Percentiles rank a stretch among this genome's conserved stretches.
phyloP scores from a whole-genome alignment of 1,139 yeast species.

The Debaryomyces nepalensis region DNA sequence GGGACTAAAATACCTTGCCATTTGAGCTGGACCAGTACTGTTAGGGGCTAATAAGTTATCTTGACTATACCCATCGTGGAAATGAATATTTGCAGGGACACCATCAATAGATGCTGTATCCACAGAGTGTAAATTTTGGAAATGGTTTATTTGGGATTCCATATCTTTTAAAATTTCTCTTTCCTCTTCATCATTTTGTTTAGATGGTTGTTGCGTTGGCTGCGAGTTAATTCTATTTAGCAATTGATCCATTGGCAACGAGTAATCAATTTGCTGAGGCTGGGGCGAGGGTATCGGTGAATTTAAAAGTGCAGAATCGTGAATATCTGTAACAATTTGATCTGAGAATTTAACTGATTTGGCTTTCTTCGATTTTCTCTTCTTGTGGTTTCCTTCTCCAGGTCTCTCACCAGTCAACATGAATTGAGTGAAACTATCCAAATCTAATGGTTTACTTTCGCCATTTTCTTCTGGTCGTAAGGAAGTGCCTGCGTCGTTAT shows the following conservation, averaged over 20 bases:
- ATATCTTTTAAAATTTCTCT: conserved; percentile 66
- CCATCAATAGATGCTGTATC: conserved; percentile 69
- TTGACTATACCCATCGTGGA: conserved; percentile 20
- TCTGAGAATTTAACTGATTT: conserved; percentile 77
- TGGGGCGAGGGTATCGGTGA: conserved; percentile 31
- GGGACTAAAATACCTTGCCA: conserved; percentile 34
- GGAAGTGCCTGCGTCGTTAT: conserved; percentile 26
- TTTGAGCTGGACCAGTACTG: conserved; percentile 58
- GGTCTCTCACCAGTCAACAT: conserved; percentile 75
- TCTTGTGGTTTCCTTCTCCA: conserved; percentile 38
- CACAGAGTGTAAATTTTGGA: conserved; percentile 62
- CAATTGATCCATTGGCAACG: conserved; percentile 77
- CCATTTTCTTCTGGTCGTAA: background rate
- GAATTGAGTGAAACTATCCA: conserved; percentile 76
- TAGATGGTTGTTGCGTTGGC: conserved; percentile 28
- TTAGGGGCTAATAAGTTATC: conserved; percentile 48
- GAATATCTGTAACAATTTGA: conserved; percentile 54
- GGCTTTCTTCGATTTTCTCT: conserved; percentile 40
- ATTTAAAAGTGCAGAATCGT: conserved; percentile 30
- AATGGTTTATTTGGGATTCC: conserved; percentile 69
- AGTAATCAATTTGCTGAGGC: conserved; percentile 50
- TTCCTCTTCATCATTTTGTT: conserved; percentile 54
- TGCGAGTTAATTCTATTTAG: conserved; percentile 45
- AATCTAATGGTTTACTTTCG: conserved; percentile 50
- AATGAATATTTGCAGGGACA: conserved; percentile 54